These are phyloP conservation scores for Candida gigantensis DNA, from an alignment of 1,139 yeast genomes.

Conservation along the genomic window DNA sequence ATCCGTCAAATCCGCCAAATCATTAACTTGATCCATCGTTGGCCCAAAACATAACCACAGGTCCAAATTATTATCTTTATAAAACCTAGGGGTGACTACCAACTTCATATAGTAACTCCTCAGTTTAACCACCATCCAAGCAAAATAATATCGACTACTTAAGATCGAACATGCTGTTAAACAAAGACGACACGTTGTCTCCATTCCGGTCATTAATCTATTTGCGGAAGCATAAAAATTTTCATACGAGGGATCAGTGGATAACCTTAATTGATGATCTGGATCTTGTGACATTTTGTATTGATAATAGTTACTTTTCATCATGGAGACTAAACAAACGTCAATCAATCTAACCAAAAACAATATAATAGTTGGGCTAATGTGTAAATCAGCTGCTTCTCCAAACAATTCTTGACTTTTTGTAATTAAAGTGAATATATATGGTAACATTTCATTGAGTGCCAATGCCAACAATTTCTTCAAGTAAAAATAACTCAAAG, in stretches of 20 bases:
- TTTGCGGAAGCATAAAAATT: conserved; percentile 22
- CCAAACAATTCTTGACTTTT: conserved; percentile 22
- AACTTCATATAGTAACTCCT: conserved; percentile 33
- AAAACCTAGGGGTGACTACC: conserved; percentile 30
- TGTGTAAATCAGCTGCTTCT: conserved; percentile 34
- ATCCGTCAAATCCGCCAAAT: conserved; percentile 17
- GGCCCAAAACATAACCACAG: conserved; percentile 14
- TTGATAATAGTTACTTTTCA: conserved; percentile 28
- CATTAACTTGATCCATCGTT: conserved; percentile 24
- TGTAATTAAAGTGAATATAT: conserved; percentile 30
- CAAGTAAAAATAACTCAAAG: conserved; percentile 28
- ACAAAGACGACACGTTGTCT: conserved; percentile 34
- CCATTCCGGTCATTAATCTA: conserved; percentile 27
- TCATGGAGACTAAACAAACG: conserved; percentile 28
- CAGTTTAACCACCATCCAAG: conserved; percentile 49
- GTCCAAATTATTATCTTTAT: conserved; percentile 21
- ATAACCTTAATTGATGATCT: conserved; percentile 18
- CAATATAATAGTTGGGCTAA: conserved; percentile 43
- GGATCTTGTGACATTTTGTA: conserved; percentile 16
- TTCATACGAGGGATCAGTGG: conserved; percentile 18
- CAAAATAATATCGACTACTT: conserved; percentile 47
- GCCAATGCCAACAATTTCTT: conserved; percentile 29
- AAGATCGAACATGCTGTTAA: conserved; percentile 32
- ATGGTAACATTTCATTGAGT: conserved; percentile 37
- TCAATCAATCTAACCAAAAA: conserved; percentile 39